phyloP scores from a whole-genome alignment of 108 stramenopile genomes.

The Seminavis robusta region DNA sequence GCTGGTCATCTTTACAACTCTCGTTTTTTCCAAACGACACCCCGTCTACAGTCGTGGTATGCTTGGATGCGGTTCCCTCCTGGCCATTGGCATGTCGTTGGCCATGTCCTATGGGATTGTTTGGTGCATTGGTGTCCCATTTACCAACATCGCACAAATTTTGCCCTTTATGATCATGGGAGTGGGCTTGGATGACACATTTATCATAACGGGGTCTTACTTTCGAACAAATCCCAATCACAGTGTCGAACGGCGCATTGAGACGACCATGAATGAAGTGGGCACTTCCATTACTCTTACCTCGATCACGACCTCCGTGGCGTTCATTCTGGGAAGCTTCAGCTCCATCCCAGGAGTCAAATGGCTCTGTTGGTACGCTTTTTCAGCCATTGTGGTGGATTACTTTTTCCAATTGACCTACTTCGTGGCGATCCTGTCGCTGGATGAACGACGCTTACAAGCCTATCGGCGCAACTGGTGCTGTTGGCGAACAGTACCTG shows the following conservation, averaged over 20 bases:
- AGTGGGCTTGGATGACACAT: no score
- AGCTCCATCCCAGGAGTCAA: conserved; percentile 11
- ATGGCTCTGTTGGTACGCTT: conserved; percentile 17
- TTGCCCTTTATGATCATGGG: neutral
- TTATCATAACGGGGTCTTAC: no score
- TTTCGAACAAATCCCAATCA: no score
- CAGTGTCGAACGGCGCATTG: no score
- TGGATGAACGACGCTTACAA: conserved; percentile 12
- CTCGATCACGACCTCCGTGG: conserved; percentile 29
- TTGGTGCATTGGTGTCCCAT: no score
- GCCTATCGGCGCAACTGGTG: conserved; percentile 14
- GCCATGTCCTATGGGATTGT: no score
- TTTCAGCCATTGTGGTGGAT: neutral
- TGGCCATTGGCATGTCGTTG: no score
- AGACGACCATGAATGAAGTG: conserved; percentile 7
- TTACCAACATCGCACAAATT: no score
- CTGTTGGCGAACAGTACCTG: conserved; percentile 3
- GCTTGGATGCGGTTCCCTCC: no score
- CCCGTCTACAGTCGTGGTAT: no score
- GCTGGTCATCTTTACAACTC: no score
- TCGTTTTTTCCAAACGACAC: no score
- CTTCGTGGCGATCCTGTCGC: conserved; percentile 10
- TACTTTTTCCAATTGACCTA: conserved; percentile 14
- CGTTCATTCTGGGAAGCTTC: conserved; percentile 32
- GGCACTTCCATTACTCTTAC: conserved; percentile 19